Percentiles rank a stretch among this genome's conserved stretches.
Evolutionary conservation across 306 rosid genomes (phyloP).

Genomic region (Acacia melanoxylon): DNA sequence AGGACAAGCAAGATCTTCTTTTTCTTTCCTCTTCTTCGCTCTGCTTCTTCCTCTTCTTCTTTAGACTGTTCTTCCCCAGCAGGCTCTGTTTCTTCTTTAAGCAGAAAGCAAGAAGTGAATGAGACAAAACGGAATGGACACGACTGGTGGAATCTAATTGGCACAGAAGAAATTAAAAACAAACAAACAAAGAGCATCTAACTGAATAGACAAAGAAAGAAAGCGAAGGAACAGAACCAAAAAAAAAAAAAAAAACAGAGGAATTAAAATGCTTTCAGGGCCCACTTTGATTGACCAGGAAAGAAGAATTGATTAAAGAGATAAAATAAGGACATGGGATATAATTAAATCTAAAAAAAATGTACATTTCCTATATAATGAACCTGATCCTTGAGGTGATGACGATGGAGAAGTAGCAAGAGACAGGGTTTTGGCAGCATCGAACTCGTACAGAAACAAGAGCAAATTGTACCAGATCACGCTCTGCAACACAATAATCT

Average conservation of each 20-base stretch:
- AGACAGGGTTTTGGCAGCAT: conserved; percentile 65
- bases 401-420: conserved; percentile 10
- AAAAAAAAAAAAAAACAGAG: not conserved
- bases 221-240: conserved; percentile 3
- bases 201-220: conserved; percentile 24
- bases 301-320: not conserved
- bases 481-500: conserved; percentile 88
- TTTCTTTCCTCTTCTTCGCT: conserved; percentile 38
- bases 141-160: not conserved
- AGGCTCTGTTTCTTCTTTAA: conserved; percentile 56
- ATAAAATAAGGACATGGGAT: conserved; percentile 13
- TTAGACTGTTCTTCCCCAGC: conserved; percentile 59
- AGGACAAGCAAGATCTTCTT: conserved; percentile 56
- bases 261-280: conserved; percentile 28
- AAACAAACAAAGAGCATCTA: conserved; percentile 21
- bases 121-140: conserved; percentile 20
- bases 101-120: conserved; percentile 28
- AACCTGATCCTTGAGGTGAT: conserved; percentile 69
- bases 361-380: not conserved
- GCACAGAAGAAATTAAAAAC: not conserved
- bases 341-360: conserved; percentile 5
- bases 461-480: conserved; percentile 81
- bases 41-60: conserved; percentile 67
- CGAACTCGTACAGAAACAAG: conserved; percentile 76
- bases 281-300: conserved; percentile 32